Evolutionary conservation across 176 grass and related monocot genomes (phyloP).

Genomic region (Raddia distichophylla): DNA sequence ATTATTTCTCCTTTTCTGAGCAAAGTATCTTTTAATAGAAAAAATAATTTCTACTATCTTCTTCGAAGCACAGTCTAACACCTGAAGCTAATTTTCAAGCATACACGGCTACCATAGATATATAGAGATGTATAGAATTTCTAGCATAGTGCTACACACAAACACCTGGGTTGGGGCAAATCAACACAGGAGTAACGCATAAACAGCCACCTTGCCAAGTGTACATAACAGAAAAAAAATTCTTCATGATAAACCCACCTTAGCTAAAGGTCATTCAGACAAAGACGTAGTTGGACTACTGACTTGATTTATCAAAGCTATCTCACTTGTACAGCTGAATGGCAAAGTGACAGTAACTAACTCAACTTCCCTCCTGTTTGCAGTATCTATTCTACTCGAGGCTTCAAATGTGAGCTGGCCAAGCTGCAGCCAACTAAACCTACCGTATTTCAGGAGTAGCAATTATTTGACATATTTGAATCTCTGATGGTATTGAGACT

Average conservation of each 20-base stretch:
- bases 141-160: no score
- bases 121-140: neutral
- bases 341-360: neutral
- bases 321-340: neutral
- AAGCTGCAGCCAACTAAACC: neutral
- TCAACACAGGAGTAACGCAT: neutral
- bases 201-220: neutral
- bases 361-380: neutral
- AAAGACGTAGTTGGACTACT: neutral
- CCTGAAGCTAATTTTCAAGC: neutral
- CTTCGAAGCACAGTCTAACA: no score
- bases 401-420: neutral
- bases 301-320: neutral
- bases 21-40: no score
- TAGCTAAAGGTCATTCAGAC: neutral
- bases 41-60: neutral
- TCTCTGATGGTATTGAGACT: neutral
- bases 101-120: neutral
- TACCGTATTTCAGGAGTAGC: neutral
- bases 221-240: neutral
- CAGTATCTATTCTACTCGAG: neutral
- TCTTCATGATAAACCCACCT: neutral
- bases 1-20: no score
- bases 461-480: neutral
- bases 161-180: neutral